phyloP scores from a whole-genome alignment of 768 basidiomycete species.

The Lanmaoa rubissima region DNA sequence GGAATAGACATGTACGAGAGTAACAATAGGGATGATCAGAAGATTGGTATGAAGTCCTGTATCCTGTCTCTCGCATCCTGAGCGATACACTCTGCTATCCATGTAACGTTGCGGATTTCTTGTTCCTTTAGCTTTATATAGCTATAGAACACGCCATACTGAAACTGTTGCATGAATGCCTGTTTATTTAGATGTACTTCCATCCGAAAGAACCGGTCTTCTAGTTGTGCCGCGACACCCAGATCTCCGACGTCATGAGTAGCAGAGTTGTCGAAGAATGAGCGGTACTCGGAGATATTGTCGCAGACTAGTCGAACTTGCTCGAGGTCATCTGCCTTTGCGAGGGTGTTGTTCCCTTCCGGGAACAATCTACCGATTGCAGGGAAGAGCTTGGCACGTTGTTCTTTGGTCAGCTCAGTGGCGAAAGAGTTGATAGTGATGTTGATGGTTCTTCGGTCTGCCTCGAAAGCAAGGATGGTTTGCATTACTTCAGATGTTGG shows the following conservation, averaged over 20 bases:
- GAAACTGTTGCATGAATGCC: slow-evolving; percentile 96
- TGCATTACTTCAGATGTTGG: slow-evolving; percentile 94
- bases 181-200: slow-evolving; percentile 95
- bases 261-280: slow-evolving; percentile 76
- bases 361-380: slow-evolving; percentile 92
- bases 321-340: slow-evolving; percentile 93
- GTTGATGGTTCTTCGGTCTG: slow-evolving; percentile 94
- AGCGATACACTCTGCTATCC: slow-evolving; percentile 98
- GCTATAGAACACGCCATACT: slow-evolving; percentile 88
- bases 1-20: neutral
- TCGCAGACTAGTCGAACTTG: slow-evolving; percentile 88
- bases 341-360: slow-evolving; percentile 91
- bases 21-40: slow-evolving; percentile 42
- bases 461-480: slow-evolving; percentile 90
- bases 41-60: slow-evolving; percentile 91
- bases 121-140: slow-evolving; percentile 93
- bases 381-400: slow-evolving; percentile 92
- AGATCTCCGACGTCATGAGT: slow-evolving; percentile 41
- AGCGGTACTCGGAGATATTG: slow-evolving; percentile 82
- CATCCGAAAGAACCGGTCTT: slow-evolving; percentile 91
- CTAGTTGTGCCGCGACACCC: slow-evolving; percentile 65
- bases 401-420: slow-evolving; percentile 92
- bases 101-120: slow-evolving; percentile 84
- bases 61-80: slow-evolving; percentile 96
- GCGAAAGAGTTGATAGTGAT: slow-evolving; percentile 99